A percentile compares a stretch with the other conserved stretches of the same genome.
Evolutionary conservation across 495 filamentous ascomycete species (phyloP).

Genomic region (Elasticomyces elasticus): DNA sequence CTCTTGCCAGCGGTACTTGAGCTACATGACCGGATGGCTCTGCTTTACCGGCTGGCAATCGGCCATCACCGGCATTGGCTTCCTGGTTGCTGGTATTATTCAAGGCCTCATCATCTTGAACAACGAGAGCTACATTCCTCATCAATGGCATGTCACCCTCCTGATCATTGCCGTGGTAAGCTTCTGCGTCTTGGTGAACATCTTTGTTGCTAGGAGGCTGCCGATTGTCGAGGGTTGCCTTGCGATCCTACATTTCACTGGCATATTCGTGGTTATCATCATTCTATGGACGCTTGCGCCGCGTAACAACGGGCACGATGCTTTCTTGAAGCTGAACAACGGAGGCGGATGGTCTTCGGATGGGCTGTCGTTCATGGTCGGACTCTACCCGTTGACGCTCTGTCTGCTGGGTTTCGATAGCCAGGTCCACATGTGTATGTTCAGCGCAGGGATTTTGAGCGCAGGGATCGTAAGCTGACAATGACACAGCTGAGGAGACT

Average conservation of each 20-base stretch:
- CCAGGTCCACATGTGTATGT: slow-evolving; percentile 16
- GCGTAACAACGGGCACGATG: slow-evolving; percentile 3
- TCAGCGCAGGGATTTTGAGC: not conserved
- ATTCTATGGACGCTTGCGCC: slow-evolving; percentile 17
- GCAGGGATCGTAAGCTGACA: not conserved
- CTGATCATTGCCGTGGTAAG: slow-evolving; percentile 35
- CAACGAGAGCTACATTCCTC: slow-evolving; percentile 29
- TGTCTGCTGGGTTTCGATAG: slow-evolving; percentile 12
- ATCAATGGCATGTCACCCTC: slow-evolving; percentile 38
- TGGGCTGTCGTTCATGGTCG: slow-evolving; percentile 9
- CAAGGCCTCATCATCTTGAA: slow-evolving; percentile 12
- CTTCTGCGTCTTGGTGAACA: slow-evolving; percentile 38
- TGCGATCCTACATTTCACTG: slow-evolving; percentile 10
- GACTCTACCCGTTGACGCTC: slow-evolving; percentile 2
- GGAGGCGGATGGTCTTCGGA: slow-evolving; percentile 24
- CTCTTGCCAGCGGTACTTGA: slow-evolving; percentile 8
- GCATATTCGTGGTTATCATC: slow-evolving; percentile 16
- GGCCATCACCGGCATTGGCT: slow-evolving; percentile 6
- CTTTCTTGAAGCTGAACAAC: slow-evolving; percentile 24
- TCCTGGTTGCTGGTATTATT: slow-evolving; percentile 29
- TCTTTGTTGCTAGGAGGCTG: slow-evolving; percentile 14
- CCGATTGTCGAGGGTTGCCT: slow-evolving; percentile 16
- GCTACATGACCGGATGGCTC: slow-evolving; percentile 20
- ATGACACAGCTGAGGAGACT: slow-evolving; percentile 17
- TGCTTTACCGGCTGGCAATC: slow-evolving; percentile 17